These are phyloP conservation scores for Lotmaria passim DNA, from an alignment of 208 protist species.

Conservation along the genomic window DNA sequence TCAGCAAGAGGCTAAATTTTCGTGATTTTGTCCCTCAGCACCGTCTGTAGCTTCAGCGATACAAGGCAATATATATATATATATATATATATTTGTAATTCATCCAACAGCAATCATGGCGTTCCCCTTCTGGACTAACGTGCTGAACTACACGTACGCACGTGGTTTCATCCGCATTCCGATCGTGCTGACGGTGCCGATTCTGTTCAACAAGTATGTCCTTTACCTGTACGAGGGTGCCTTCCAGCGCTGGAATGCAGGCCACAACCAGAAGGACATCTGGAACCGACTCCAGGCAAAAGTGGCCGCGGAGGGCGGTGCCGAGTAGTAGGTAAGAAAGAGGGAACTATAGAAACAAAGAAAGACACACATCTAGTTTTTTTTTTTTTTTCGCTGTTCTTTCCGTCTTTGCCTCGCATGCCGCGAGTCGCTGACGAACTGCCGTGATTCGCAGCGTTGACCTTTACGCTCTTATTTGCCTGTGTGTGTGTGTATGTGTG, in stretches of 20 bases:
- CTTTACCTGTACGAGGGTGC: constrained; percentile 67
- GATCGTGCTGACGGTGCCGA: constrained; percentile 75
- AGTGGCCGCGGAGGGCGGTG: constrained; percentile 53
- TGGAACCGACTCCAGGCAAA: constrained; percentile 87
- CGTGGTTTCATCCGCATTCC: constrained; percentile 87
- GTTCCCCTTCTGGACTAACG: constrained; percentile 79
- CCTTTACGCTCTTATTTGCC: no score
- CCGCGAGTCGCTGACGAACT: not conserved
- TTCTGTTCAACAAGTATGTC: constrained; percentile 88
- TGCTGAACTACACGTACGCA: constrained; percentile 83
- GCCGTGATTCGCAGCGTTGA: constrained; percentile 8
- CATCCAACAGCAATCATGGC: constrained; percentile 31
- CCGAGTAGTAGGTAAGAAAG: constrained; percentile 36
- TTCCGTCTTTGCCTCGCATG: no score
- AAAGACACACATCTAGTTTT: not conserved
- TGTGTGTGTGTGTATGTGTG: no score
- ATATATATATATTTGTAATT: constrained; percentile 3
- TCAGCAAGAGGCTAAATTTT: not conserved
- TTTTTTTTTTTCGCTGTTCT: not conserved
- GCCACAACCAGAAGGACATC: constrained; percentile 87
- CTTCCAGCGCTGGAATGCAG: constrained; percentile 81
- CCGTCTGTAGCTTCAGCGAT: no score
- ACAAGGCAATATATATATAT: not conserved
- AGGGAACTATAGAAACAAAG: constrained; percentile 3
- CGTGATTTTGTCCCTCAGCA: no score